Evolutionary conservation across 23 red algal species (phyloP).

Genomic region (Gracilaria gracilis): DNA sequence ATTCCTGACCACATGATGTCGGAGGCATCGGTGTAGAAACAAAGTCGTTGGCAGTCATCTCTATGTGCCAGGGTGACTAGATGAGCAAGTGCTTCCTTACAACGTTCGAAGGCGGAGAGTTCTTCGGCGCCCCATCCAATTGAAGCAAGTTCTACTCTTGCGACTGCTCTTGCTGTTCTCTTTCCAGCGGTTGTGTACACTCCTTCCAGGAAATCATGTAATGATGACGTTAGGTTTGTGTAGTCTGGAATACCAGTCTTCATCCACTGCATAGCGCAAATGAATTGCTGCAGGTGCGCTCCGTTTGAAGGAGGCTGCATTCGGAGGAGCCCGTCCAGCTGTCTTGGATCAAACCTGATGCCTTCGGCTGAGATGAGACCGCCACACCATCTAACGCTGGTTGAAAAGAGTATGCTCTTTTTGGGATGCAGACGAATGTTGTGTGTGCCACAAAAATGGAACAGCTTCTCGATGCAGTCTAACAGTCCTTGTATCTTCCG

Average conservation of each 20-base stretch:
- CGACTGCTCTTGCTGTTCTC: neutral
- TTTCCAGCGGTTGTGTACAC: neutral
- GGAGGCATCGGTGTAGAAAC: neutral
- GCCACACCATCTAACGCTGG: neutral
- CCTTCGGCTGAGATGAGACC: neutral
- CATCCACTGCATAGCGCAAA: too few relatives aligned
- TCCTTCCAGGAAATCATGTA: neutral
- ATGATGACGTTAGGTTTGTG: neutral
- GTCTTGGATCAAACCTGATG: neutral
- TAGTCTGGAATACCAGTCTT: neutral
- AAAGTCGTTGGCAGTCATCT: neutral
- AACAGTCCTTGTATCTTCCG: neutral
- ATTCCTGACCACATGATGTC: neutral
- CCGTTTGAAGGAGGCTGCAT: too few relatives aligned
- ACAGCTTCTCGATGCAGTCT: neutral
- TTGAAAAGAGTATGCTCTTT: constrained; percentile 6
- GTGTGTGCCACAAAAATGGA: neutral
- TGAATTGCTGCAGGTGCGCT: too few relatives aligned
- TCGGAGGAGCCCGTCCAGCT: neutral
- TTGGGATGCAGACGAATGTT: neutral
- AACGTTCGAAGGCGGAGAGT: neutral
- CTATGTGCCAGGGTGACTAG: constrained; percentile 11
- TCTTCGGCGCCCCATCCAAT: too few relatives aligned
- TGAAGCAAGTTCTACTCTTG: neutral
- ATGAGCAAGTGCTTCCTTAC: constrained; percentile 3